A percentile compares a stretch with the other conserved stretches of the same genome.
These are phyloP conservation scores for Colletotrichum godetiae DNA, from an alignment of 2,329 filamentous ascomycete species.

Conservation along the genomic window DNA sequence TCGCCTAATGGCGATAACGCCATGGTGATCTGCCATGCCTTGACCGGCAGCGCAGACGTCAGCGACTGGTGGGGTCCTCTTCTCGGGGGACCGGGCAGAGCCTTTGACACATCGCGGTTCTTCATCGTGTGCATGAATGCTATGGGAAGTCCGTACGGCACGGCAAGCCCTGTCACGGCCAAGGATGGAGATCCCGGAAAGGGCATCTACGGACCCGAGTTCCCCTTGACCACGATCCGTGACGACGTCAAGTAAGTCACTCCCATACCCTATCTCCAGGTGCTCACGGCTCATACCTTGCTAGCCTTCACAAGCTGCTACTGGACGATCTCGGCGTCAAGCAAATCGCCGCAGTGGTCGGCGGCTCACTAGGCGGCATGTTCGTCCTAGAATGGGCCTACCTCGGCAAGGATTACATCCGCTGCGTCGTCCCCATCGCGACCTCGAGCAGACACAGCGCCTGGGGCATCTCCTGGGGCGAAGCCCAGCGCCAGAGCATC, in stretches of 20 bases:
- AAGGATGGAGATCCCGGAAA: conserved; percentile 82
- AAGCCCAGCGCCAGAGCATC: conserved; percentile 91
- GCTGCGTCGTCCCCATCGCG: conserved; percentile 83
- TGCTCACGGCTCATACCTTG: conserved; percentile 30
- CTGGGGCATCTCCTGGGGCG: conserved; percentile 92
- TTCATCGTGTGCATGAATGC: conserved; percentile 91
- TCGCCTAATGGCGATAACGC: conserved; percentile 71
- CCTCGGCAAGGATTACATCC: conserved; percentile 86
- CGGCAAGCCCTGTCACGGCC: conserved; percentile 87
- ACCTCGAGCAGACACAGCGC: conserved; percentile 88
- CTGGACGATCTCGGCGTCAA: conserved; percentile 84
- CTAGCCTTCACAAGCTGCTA: conserved; percentile 80
- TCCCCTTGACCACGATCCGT: conserved; percentile 92
- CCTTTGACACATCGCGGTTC: conserved; percentile 85
- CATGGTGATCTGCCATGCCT: conserved; percentile 84
- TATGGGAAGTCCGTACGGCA: conserved; percentile 86
- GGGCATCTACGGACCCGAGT: conserved; percentile 91
- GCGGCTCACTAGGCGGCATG: conserved; percentile 90
- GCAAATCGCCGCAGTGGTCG: conserved; percentile 82
- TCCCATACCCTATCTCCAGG: background rate
- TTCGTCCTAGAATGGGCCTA: conserved; percentile 93
- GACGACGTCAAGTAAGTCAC: conserved; percentile 89
- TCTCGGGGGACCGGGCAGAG: conserved; percentile 80
- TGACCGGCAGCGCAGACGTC: conserved; percentile 88
- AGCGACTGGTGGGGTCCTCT: conserved; percentile 90